These are phyloP conservation scores for Hypoxylon lenormandii DNA, from an alignment of 495 filamentous ascomycete genomes.

Conservation along the genomic window DNA sequence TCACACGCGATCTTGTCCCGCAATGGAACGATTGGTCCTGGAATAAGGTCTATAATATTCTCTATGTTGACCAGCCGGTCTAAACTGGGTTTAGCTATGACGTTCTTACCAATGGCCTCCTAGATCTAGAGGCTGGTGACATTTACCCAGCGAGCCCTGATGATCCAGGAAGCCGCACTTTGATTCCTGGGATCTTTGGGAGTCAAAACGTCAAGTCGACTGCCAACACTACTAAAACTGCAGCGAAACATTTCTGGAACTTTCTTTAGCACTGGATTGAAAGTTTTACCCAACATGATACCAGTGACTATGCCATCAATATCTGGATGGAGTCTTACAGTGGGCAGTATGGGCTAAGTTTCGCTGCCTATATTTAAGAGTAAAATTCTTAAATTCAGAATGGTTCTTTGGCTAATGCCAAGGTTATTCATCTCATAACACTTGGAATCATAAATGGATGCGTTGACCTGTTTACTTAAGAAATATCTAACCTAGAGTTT, in stretches of 20 bases:
- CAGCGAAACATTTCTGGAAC: conserved; percentile 72
- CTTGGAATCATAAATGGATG: conserved; percentile 77
- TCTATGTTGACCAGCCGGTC: conserved; percentile 75
- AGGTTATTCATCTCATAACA: conserved; percentile 66
- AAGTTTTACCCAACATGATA: conserved; percentile 71
- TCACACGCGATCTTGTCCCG: conserved; percentile 59
- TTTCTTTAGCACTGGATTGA: conserved; percentile 73
- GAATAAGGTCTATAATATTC: conserved; percentile 76
- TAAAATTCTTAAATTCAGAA: conserved; percentile 66
- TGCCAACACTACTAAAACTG: conserved; percentile 70
- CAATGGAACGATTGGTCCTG: conserved; percentile 67
- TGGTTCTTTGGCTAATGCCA: conserved; percentile 58
- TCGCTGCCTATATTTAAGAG: conserved; percentile 68
- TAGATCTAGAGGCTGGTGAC: conserved; percentile 50
- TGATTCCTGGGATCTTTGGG: conserved; percentile 70
- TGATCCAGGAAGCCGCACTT: conserved; percentile 49
- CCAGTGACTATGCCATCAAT: conserved; percentile 57
- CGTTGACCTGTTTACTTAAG: conserved; percentile 74
- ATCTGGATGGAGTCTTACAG: conserved; percentile 72
- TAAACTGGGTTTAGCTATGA: conserved; percentile 67
- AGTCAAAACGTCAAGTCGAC: conserved; percentile 61
- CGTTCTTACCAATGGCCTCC: conserved; percentile 56
- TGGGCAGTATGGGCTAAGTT: conserved; percentile 70
- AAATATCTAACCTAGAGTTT: conserved; percentile 69
- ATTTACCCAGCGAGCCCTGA: conserved; percentile 47